These are phyloP conservation scores for Moelleriella libera DNA, from an alignment of 2,329 filamentous ascomycete species.

Conservation along the genomic window DNA sequence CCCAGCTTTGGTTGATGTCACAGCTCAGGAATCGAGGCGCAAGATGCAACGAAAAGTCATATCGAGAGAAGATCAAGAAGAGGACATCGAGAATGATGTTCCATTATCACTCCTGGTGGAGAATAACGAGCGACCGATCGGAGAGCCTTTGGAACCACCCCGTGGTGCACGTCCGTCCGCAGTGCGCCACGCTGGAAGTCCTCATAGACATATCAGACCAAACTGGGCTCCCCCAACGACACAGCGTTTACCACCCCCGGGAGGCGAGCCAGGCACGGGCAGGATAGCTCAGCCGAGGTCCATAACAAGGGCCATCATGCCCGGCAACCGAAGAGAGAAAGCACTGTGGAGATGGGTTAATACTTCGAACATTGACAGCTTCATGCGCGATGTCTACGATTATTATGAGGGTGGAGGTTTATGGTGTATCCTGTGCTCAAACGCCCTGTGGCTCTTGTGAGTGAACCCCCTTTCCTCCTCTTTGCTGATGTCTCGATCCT, in stretches of 20 bases:
- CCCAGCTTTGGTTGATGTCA: too few species aligned
- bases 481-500: background rate
- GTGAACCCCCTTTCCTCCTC: constrained; percentile 14
- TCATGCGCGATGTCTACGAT: constrained; percentile 71
- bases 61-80: constrained; percentile 20
- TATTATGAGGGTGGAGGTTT: constrained; percentile 77
- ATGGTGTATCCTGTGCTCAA: constrained; percentile 67
- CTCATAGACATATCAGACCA: background rate
- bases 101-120: constrained; percentile 51
- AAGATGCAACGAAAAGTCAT: background rate
- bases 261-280: constrained; percentile 12
- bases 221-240: background rate
- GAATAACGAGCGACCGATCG: constrained; percentile 16
- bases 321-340: constrained; percentile 42
- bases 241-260: constrained; percentile 11
- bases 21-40: background rate
- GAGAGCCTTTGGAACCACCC: background rate
- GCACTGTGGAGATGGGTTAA: constrained; percentile 92
- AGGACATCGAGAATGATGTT: constrained; percentile 45
- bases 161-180: background rate
- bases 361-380: constrained; percentile 76
- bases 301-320: constrained; percentile 13
- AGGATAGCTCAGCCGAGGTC: constrained; percentile 12
- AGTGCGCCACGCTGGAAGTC: background rate
- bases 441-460: constrained; percentile 58